Percentiles rank a stretch among this genome's conserved stretches.
These are phyloP conservation scores for Sporisorium graminicola DNA, from an alignment of 1,284 basidiomycete genomes.

Conservation along the genomic window DNA sequence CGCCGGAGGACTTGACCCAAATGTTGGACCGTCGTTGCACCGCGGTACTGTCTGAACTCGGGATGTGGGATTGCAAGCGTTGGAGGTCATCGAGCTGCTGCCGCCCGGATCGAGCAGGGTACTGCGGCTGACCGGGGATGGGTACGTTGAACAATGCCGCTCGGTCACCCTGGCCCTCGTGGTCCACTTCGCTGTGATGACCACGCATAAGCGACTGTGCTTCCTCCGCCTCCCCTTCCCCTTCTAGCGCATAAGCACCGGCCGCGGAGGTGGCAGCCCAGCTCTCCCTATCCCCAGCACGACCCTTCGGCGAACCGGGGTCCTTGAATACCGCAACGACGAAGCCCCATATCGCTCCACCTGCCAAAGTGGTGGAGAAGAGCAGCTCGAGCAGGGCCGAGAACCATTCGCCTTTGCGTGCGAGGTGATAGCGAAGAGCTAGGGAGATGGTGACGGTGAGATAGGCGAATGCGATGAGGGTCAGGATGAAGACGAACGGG, in stretches of 20 bases:
- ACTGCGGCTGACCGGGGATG: conserved; percentile 53
- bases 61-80: conserved; percentile 11
- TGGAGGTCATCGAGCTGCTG: conserved; percentile 49
- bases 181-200: conserved; percentile 10
- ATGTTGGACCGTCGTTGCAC: conserved; percentile 39
- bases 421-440: conserved; percentile 36
- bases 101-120: conserved; percentile 51
- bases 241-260: conserved; percentile 28
- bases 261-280: conserved; percentile 4
- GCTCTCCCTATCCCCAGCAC: conserved; percentile 13
- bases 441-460: conserved; percentile 45
- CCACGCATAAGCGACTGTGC: conserved; percentile 25
- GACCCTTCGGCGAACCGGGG: conserved; percentile 28
- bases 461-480: conserved; percentile 45
- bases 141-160: conserved; percentile 43
- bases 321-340: conserved; percentile 52
- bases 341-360: conserved; percentile 48
- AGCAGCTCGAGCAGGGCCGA: conserved; percentile 38
- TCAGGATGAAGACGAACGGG: conserved; percentile 48
- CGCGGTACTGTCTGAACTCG: not conserved
- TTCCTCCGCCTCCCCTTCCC: conserved; percentile 17
- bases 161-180: not conserved
- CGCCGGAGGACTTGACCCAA: conserved; percentile 61
- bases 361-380: conserved; percentile 39
- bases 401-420: conserved; percentile 27